These are phyloP conservation scores for Biscogniauxia marginata DNA, from an alignment of 2,329 filamentous ascomycete species.

Conservation along the genomic window DNA sequence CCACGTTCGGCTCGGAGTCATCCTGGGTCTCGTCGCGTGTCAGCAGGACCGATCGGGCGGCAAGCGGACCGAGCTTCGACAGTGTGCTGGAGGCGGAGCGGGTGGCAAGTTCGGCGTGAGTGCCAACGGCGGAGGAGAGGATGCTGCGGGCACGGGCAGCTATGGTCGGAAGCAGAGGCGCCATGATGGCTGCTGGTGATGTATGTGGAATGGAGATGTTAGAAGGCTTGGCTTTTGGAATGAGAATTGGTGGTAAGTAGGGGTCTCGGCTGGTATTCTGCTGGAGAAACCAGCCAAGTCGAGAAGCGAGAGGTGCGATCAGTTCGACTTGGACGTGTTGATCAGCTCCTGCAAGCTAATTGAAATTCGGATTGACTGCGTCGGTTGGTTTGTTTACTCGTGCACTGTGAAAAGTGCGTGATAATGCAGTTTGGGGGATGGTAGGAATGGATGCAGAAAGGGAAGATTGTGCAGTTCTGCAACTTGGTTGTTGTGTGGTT, in stretches of 20 bases:
- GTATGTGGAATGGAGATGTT: slow-evolving; percentile 1
- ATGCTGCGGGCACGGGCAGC: slow-evolving; percentile 31
- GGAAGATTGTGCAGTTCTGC: neutral
- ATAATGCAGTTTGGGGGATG: neutral
- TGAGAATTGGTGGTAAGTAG: slow-evolving; percentile 1
- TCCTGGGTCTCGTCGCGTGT: slow-evolving; percentile 36
- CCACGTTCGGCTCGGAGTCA: slow-evolving; percentile 27
- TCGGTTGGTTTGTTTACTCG: neutral
- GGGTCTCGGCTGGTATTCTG: slow-evolving; percentile 24
- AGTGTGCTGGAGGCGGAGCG: slow-evolving; percentile 29
- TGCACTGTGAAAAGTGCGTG: neutral
- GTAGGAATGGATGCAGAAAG: slow-evolving; percentile 9
- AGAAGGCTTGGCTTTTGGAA: neutral
- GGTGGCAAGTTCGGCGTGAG: slow-evolving; percentile 25
- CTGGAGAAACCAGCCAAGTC: slow-evolving; percentile 30
- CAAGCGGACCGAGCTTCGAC: slow-evolving; percentile 41
- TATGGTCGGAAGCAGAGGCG: slow-evolving; percentile 31
- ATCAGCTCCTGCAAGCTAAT: neutral
- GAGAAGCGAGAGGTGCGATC: neutral
- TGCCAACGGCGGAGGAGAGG: slow-evolving; percentile 22
- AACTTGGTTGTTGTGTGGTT: slow-evolving; percentile 24
- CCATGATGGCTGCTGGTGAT: slow-evolving; percentile 24
- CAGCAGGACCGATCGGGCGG: slow-evolving; percentile 43
- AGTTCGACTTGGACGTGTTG: neutral
- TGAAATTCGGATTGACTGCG: neutral